These are phyloP conservation scores for Beta corolliflora DNA, from an alignment of 179 eudicot species.

Conservation along the genomic window DNA sequence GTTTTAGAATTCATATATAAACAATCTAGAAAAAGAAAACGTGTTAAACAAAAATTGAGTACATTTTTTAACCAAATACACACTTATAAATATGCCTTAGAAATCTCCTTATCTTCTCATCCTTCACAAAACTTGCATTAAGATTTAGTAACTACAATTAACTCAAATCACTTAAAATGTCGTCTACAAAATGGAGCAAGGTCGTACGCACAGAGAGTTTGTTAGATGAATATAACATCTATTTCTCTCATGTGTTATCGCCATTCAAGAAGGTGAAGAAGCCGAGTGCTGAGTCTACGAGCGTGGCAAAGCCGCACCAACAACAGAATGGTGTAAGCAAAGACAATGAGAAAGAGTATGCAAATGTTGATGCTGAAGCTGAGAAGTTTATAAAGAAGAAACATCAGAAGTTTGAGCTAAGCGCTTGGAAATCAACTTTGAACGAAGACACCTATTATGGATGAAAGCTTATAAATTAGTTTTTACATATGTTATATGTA, in stretches of 20 bases:
- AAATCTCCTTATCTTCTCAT: background rate
- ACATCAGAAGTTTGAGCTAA: slow-evolving; percentile 22
- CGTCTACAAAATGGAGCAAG: slow-evolving; percentile 15
- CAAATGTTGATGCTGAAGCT: slow-evolving; percentile 10
- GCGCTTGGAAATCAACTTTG: slow-evolving; percentile 9
- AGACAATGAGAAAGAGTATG: background rate
- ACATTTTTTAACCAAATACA: background rate
- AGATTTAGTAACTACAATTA: background rate
- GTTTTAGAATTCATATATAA: background rate
- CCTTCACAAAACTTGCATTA: background rate
- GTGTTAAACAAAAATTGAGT: background rate
- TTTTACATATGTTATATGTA: no score
- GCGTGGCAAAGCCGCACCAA: background rate
- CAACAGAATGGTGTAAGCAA: background rate
- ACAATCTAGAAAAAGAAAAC: background rate
- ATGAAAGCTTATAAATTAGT: no score
- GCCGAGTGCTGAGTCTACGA: background rate
- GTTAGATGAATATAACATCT: slow-evolving; percentile 33
- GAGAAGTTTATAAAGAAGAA: slow-evolving; percentile 23
- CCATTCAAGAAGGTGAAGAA: slow-evolving; percentile 28
- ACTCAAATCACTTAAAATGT: slow-evolving; percentile 2
- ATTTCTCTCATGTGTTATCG: slow-evolving; percentile 27
- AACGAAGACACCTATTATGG: no score
- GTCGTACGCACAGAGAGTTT: slow-evolving; percentile 23
- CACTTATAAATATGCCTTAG: background rate